Conservation (phyloP, 2,329 filamentous ascomycete genomes). For the Celoporthe dispersa region DNA sequence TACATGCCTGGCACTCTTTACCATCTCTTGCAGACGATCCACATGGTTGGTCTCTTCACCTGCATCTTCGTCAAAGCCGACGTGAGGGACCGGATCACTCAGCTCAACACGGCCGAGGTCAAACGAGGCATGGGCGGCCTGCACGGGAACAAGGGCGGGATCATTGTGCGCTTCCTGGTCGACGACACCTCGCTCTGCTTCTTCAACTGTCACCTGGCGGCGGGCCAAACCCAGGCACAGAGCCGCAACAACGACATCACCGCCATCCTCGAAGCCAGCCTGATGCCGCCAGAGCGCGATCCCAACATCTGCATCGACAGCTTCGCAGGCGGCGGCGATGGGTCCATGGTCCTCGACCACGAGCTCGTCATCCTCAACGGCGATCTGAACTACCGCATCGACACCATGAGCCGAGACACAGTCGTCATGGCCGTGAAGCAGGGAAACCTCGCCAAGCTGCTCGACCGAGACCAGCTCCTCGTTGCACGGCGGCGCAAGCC, state of each 20-base stretch:
- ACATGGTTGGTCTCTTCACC: conserved; percentile 92
- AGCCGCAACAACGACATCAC: conserved; percentile 92
- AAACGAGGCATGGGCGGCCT: conserved; percentile 96
- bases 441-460: conserved; percentile 80
- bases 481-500: conserved; percentile 89
- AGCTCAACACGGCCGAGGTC: conserved; percentile 79
- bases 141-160: conserved; percentile 95
- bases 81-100: conserved; percentile 74
- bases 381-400: conserved; percentile 97
- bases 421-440: conserved; percentile 84
- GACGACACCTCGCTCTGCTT: conserved; percentile 96
- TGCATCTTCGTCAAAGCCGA: conserved; percentile 91
- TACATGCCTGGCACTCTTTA: conserved; percentile 81
- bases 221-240: conserved; percentile 87
- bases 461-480: conserved; percentile 92
- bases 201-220: conserved; percentile 95
- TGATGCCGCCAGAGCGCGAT: conserved; percentile 75
- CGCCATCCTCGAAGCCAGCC: conserved; percentile 79
- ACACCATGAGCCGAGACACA: conserved; percentile 92
- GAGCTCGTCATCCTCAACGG: conserved; percentile 97
- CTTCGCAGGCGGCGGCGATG: conserved; percentile 91
- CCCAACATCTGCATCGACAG: conserved; percentile 71
- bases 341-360: conserved; percentile 92
- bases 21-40: conserved; percentile 83
- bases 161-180: conserved; percentile 87